Conservation (phyloP, 495 filamentous ascomycete species). For the Neurospora sp. region DNA sequence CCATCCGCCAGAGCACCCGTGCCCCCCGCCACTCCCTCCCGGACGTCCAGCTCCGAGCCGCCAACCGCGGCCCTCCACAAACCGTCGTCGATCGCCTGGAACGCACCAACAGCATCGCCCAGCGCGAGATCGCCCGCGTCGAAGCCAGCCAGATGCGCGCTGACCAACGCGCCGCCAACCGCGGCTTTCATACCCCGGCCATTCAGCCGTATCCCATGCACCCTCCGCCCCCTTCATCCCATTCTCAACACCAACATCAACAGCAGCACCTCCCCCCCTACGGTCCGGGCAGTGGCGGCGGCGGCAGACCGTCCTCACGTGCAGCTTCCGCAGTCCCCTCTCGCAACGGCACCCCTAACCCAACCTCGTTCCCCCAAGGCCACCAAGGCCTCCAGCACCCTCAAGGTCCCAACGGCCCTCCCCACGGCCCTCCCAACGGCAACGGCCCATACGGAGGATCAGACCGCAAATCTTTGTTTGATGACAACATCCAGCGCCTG, state of each 20-base stretch:
- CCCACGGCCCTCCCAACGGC: not conserved
- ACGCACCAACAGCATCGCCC: slow-evolving; percentile 29
- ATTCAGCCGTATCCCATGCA: not conserved
- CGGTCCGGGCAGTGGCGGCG: too few species aligned
- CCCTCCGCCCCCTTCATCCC: not conserved
- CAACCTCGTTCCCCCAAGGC: not conserved
- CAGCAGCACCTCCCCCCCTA: not conserved
- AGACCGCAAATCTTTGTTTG: slow-evolving; percentile 19
- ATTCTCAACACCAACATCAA: not conserved
- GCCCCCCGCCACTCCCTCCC: slow-evolving; percentile 21
- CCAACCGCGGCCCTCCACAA: slow-evolving; percentile 16
- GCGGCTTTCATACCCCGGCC: slow-evolving; percentile 8
- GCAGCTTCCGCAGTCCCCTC: not conserved
- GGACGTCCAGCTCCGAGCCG: slow-evolving; percentile 20
- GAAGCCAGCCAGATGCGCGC: slow-evolving; percentile 30
- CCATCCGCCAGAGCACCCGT: slow-evolving; percentile 20
- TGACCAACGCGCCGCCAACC: slow-evolving; percentile 26
- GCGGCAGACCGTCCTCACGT: not conserved
- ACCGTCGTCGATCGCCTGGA: slow-evolving; percentile 18
- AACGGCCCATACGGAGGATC: too few species aligned
- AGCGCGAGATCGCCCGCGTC: slow-evolving; percentile 33
- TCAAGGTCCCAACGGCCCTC: not conserved
- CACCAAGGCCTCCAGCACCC: not conserved
- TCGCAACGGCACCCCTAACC: not conserved
- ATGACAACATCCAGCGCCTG: slow-evolving; percentile 33